A percentile compares a stretch with the other conserved stretches of the same genome.
phyloP scores from a whole-genome alignment of 2,329 filamentous ascomycete species.

The Epichloe gansuensis region DNA sequence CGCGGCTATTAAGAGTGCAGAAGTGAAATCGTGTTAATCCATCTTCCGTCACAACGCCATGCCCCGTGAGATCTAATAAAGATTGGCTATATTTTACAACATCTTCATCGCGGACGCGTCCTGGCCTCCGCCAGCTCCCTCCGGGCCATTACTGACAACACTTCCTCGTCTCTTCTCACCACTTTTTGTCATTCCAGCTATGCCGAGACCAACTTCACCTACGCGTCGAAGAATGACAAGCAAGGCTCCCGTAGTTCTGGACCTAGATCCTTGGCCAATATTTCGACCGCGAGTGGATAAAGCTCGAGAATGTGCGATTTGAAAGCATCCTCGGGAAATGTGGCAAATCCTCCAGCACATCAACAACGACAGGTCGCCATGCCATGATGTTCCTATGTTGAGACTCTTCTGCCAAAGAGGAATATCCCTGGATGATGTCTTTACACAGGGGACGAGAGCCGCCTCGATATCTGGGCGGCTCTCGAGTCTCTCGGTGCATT shows the following conservation, averaged over 20 bases:
- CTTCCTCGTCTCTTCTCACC: slow-evolving; percentile 28
- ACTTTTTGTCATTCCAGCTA: slow-evolving; percentile 33
- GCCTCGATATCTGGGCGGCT: slow-evolving; percentile 76
- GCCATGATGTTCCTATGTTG: slow-evolving; percentile 95
- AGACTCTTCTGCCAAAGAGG: slow-evolving; percentile 81
- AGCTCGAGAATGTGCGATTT: slow-evolving; percentile 68
- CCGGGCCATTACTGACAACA: slow-evolving; percentile 22
- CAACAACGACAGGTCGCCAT: slow-evolving; percentile 94
- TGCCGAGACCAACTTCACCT: slow-evolving; percentile 61
- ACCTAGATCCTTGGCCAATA: slow-evolving; percentile 72
- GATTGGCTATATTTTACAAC: slow-evolving; percentile 14
- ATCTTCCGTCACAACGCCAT: slow-evolving; percentile 20
- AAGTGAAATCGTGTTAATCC: slow-evolving; percentile 11
- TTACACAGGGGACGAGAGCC: slow-evolving; percentile 84
- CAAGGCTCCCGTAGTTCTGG: slow-evolving; percentile 65
- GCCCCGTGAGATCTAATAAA: slow-evolving; percentile 6
- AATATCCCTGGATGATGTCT: slow-evolving; percentile 82
- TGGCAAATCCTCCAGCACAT: slow-evolving; percentile 89
- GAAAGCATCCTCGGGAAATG: slow-evolving; percentile 72
- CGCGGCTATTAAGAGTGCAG: neutral
- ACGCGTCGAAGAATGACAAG: slow-evolving; percentile 69
- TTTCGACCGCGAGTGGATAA: slow-evolving; percentile 73
- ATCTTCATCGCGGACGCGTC: slow-evolving; percentile 25
- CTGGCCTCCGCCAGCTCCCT: slow-evolving; percentile 15
- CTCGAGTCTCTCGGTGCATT: slow-evolving; percentile 66